Evolutionary conservation across 2,329 filamentous ascomycete species (phyloP), one percentile per base, ranked within the genome.

Genomic region (Cercospora sp.): DNA sequence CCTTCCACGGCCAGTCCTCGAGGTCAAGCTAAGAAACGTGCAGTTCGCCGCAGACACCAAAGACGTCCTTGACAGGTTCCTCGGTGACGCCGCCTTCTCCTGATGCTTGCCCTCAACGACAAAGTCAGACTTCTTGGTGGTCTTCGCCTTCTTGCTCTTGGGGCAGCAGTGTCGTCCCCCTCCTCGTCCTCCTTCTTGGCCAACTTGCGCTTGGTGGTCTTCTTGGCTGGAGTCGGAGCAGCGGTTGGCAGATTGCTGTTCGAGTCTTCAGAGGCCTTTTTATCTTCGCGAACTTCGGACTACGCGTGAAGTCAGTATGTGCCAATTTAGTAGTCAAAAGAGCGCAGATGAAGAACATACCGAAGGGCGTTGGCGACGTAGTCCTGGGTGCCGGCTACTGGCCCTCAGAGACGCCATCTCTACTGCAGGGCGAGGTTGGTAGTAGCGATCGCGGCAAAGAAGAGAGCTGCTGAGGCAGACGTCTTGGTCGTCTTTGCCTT

Each of bases 221-320:
- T 39, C 33, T 39, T 16, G 13, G 5, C 33, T n/a, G 33, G 33
- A 39, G 33, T 39, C 1, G 13, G 13, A n/a, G 33, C 33, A 26
- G 48, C 66, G 5, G 61, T 31, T 6, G 66, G 60, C 60, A 68
- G 30, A 28, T 67, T 68, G 58, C 72, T 70, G 30, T 70, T 64
- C 13, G 70, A 64, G 59, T 60, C 68, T 65, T 31, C 64, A 53
- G 57, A 58, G 5, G 60, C 65, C 60, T 74, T 74, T 45, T 72
- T 61, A 74, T 59, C 62, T 73, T 74, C 33, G 72, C 68, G 62
- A 70, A 74, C 45, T 69, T 71, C 57, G 71, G 71, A 16, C 72
- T 74, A 60, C n/a, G 13, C 13, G 12, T 13, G 6, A 36, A 36
- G 33, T 36, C 33, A 36, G 33, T 16, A 16, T 16, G 33, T 3